Evolutionary conservation across 2,329 filamentous ascomycete species (phyloP), one percentile per base, ranked within the genome.

Genomic region (Dothideomycetidae sp.): DNA sequence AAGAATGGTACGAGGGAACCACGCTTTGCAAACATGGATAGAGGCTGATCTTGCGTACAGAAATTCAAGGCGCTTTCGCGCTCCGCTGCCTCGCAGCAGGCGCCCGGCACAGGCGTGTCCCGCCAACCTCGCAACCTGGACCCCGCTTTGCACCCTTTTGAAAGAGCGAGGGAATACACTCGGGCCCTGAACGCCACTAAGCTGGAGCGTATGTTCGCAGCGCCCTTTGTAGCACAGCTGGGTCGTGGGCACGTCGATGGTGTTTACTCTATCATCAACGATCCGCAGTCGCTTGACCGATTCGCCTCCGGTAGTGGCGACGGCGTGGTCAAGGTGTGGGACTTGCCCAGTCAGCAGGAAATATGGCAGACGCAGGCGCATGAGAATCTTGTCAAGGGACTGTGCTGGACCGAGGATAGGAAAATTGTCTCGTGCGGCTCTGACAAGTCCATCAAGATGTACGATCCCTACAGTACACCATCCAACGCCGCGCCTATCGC

Each of bases 291-390:
- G 2, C 52, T 67, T 17, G 61, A 66, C 36, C 57, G 59, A 34
- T 61, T 67, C 31, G 83, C 85, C 5, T 88, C 81, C 52, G 85
- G 82, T 30, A 84, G 79, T 48, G 86, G 86, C 45, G 90, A 98
- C 58, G 88, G 90, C 46, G 75, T 94, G 7, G 73, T 98, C 41
- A 98, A 98, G 61, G 80, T 90, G 21, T 93, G 85, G 85, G 79
- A 92, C 58, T 63, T 90, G 48, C 72, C 76, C 5, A 78, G 68
- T 44, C 66, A 73, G 40, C 75, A 80, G 17, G 79, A 90, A 54
- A 68, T 78, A 33, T 88, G 81, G 78, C 70, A 81, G 50, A 71
- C 72, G 3, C 75, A 80, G 45, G 88, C 85, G 15, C 92, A 98
- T 56, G 82, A 93, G 50, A 93, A 93, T 49, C 78, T 94, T 31